phyloP scores from a whole-genome alignment of 2,329 filamentous ascomycete genomes.

The Calonectria ilicicola region DNA sequence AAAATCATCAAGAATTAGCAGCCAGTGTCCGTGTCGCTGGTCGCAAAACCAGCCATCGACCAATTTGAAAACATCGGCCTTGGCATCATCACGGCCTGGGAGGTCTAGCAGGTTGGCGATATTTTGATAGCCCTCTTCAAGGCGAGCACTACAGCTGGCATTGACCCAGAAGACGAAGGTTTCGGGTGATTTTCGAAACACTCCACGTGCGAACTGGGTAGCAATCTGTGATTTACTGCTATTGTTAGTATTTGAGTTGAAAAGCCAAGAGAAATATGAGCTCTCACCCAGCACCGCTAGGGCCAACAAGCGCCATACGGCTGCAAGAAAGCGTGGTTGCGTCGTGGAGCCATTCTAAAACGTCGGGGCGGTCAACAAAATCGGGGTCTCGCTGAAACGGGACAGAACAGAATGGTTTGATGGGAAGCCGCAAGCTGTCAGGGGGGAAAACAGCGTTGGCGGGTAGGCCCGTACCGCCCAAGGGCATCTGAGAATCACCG shows the following conservation, averaged over 20 bases:
- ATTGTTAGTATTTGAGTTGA: not conserved
- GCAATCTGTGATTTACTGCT: conserved; percentile 24
- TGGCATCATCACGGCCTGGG: conserved; percentile 5
- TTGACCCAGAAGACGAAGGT: conserved; percentile 19
- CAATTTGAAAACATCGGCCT: conserved; percentile 11
- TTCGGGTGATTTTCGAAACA: not conserved
- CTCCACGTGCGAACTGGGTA: conserved; percentile 13
- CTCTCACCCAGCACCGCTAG: conserved; percentile 17
- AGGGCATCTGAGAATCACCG: not conserved
- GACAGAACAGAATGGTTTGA: not conserved
- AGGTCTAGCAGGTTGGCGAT: conserved; percentile 18
- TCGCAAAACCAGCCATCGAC: conserved; percentile 11
- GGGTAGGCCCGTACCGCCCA: not conserved
- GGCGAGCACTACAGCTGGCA: conserved; percentile 4
- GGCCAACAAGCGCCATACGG: conserved; percentile 22
- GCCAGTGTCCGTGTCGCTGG: conserved; percentile 2
- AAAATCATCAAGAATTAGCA: conserved; percentile 13
- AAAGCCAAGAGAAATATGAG: not conserved
- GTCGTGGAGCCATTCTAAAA: conserved; percentile 7
- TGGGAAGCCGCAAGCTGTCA: not conserved
- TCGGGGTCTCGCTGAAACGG: conserved; percentile 16
- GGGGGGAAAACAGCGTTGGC: not conserved
- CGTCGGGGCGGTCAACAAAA: conserved; percentile 14
- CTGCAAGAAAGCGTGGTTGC: not conserved
- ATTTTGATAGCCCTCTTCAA: conserved; percentile 18